Conservation (phyloP, 2,329 filamentous ascomycete genomes). For the Ophiostoma himal-ulmi region DNA sequence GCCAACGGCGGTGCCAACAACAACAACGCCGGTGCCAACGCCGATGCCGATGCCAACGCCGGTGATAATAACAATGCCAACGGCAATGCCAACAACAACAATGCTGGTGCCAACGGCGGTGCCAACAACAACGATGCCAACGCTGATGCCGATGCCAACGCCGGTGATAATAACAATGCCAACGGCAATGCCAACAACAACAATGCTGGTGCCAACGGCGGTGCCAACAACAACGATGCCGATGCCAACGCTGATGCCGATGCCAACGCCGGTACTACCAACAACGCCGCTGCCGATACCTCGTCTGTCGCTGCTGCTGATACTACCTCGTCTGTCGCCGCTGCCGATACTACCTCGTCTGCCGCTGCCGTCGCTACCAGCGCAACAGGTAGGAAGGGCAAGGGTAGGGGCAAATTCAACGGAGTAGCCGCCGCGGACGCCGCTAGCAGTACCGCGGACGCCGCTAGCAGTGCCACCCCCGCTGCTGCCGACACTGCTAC, state of each 20-base stretch:
- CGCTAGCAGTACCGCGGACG: not conserved
- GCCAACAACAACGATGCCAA: conserved; percentile 22
- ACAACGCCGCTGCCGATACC: conserved; percentile 11
- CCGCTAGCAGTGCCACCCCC: conserved; percentile 16
- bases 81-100: conserved; percentile 13
- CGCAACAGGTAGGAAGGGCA: not conserved
- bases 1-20: too few relatives aligned
- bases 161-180: conserved; percentile 20
- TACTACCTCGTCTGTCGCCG: conserved; percentile 1
- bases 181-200: conserved; percentile 20
- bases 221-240: conserved; percentile 23
- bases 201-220: not conserved
- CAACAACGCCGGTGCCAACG: too few relatives aligned
- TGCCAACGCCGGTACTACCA: conserved; percentile 13
- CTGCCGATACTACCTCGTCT: not conserved
- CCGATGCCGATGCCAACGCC: too few relatives aligned
- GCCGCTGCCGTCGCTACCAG: not conserved
- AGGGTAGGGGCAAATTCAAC: not conserved
- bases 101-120: conserved; percentile 12
- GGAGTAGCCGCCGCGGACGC: not conserved
- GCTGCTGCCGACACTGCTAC: conserved; percentile 25
- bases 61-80: conserved; percentile 23
- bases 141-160: too few relatives aligned
- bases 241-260: not conserved
- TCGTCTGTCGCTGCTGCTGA: not conserved